Conservation (phyloP, 2,329 filamentous ascomycete genomes). For the Aspergillus sp. region DNA sequence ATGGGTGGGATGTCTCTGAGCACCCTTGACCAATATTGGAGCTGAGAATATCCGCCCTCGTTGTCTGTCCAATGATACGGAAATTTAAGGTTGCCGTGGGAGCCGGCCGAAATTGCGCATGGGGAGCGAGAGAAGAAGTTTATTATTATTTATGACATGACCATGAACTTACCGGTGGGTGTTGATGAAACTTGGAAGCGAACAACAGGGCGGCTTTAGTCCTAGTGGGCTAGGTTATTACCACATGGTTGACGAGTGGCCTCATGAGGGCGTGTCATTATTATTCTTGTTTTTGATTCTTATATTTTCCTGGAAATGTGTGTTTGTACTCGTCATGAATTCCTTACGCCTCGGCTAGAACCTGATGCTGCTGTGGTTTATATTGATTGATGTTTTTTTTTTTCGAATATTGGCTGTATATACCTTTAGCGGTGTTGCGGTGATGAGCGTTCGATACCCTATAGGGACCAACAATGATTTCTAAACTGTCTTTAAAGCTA, state of each 20-base stretch:
- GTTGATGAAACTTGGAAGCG: conserved; percentile 9
- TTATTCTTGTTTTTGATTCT: conserved; percentile 14
- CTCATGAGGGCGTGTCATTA: conserved; percentile 5
- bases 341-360: conserved; percentile 4
- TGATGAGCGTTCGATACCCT: conserved; percentile 41
- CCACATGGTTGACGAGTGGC: conserved; percentile 1
- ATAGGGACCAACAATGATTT: conserved; percentile 3
- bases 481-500: neutral
- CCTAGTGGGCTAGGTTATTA: conserved; percentile 2
- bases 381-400: conserved; percentile 18
- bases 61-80: neutral
- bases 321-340: conserved; percentile 6
- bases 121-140: neutral
- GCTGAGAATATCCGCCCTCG: neutral
- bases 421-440: conserved; percentile 38
- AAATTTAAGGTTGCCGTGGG: neutral
- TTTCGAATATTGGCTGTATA: conserved; percentile 35
- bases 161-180: conserved; percentile 12
- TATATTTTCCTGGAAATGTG: conserved; percentile 3
- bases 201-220: conserved; percentile 1
- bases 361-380: conserved; percentile 20
- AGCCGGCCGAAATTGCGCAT: neutral
- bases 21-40: neutral
- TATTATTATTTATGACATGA: conserved; percentile 16
- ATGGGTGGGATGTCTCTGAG: neutral